A percentile compares a stretch with the other conserved stretches of the same genome.
phyloP scores from a whole-genome alignment of 768 basidiomycete genomes.

The Pulveroboletus sp. region DNA sequence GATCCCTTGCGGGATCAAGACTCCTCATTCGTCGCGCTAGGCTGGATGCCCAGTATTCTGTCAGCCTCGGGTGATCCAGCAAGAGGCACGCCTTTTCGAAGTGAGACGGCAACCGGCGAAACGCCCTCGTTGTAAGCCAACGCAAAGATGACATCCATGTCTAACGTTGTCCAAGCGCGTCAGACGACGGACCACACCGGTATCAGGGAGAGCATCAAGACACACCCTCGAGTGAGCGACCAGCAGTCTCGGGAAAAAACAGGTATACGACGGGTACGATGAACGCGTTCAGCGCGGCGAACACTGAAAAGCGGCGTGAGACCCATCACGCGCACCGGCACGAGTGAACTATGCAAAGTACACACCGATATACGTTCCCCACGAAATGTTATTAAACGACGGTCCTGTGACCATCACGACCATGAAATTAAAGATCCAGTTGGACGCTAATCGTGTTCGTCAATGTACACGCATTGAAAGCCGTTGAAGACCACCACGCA shows the following conservation, averaged over 20 bases:
- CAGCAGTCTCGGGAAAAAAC: constrained; percentile 61
- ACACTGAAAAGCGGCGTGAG: constrained; percentile 32
- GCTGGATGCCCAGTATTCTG: constrained; percentile 36
- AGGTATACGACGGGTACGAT: constrained; percentile 55
- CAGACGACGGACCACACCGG: not conserved
- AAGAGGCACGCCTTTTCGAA: constrained; percentile 41
- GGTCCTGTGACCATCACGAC: constrained; percentile 61
- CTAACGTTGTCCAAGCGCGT: constrained; percentile 11
- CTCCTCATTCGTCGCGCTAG: constrained; percentile 2
- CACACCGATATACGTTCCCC: constrained; percentile 57
- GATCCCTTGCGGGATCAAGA: not conserved
- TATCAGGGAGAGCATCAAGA: not conserved
- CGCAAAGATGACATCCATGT: constrained; percentile 48
- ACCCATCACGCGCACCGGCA: not conserved
- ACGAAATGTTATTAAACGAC: constrained; percentile 53
- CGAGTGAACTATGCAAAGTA: not conserved
- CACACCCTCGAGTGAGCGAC: constrained; percentile 53
- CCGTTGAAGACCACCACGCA: not conserved
- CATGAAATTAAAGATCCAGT: constrained; percentile 58
- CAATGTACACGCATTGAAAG: not conserved
- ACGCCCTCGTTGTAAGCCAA: constrained; percentile 42
- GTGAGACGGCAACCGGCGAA: constrained; percentile 42
- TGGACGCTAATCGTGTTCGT: constrained; percentile 25
- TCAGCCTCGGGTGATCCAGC: constrained; percentile 46
- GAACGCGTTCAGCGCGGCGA: constrained; percentile 53